Base-by-base conservation (phyloP, 106 monocot genomes). In the Allium cepa region DNA sequence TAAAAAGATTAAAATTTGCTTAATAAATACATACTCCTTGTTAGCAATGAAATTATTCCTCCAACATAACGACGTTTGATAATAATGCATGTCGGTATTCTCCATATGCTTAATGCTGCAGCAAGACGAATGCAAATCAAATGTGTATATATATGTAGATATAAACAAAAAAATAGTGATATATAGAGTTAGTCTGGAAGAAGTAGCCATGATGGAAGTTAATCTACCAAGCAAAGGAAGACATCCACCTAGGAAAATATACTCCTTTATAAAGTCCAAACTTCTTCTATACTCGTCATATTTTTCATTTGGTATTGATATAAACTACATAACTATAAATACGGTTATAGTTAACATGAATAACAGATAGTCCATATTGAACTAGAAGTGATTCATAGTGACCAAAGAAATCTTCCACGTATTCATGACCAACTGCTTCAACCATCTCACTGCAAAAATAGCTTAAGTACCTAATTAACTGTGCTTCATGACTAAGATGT, bases 201-300 rank as follows among this genome's bases (percentile, higher is more conserved):
- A 17, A 51, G 85, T 18, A 60, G 88, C 75, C 92, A 96, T 92
- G 45, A 91, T 85, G 2, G 92, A 84, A 46, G 92, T 92, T 49
- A 96, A 57, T 72, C 88, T 79, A 74, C 84, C 80, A 64, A 96
- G 69, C 72, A 84, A 96, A 73, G 96, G 96, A 74, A 96, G 76
- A 57, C 84, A 86, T 17, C 88, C 96, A 17, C 96, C 96, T 59
- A 91, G 96, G 56, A 96, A 96, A 58, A 96, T 91, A 71, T 92
- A 96, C 67, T 96, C 96, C 74, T 92, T 96, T 60, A 96, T 88
- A 74, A 96, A 96, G 66, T 86, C 91, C 26, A 91, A 96, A 69
- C 96, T 96, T 77, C 82, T 86, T 67, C 96, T 88, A 69, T 92
- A 82, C 63, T 92, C 96, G 51, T 57, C 57, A 57, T 57, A 57